phyloP scores from a whole-genome alignment of 805 yeast genomes.

The Schwanniomyces polymorphus region DNA sequence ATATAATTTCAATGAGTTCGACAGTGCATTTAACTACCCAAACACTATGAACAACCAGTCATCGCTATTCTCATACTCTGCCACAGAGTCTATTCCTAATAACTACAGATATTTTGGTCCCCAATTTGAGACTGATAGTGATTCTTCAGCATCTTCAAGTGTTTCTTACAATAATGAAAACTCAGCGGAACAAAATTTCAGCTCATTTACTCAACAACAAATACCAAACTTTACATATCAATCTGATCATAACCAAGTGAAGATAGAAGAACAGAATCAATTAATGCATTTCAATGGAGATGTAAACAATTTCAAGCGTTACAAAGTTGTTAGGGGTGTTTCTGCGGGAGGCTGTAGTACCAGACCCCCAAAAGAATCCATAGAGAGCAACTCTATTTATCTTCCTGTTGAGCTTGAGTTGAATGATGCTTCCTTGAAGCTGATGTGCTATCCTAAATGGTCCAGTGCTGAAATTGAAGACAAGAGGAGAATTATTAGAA shows the following conservation, averaged over 20 bases:
- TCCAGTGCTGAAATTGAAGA: conserved; percentile 44
- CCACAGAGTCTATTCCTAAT: background rate
- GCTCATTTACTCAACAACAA: background rate
- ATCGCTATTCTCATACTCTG: conserved; percentile 4
- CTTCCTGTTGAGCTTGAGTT: conserved; percentile 51
- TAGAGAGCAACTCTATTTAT: conserved; percentile 25
- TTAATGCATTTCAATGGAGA: background rate
- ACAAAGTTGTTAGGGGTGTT: conserved; percentile 54
- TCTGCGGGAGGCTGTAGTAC: conserved; percentile 59
- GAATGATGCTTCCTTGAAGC: conserved; percentile 44
- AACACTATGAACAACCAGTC: background rate
- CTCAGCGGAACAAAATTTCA: background rate
- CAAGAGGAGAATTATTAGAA: conserved; percentile 55
- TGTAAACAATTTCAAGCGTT: conserved; percentile 16
- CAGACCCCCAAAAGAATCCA: conserved; percentile 50
- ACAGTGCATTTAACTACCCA: background rate
- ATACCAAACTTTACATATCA: background rate
- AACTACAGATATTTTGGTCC: background rate
- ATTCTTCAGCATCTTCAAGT: background rate
- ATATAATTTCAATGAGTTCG: background rate
- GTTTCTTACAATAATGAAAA: background rate
- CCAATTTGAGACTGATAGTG: background rate
- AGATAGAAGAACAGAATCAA: background rate
- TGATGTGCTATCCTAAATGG: conserved; percentile 56
- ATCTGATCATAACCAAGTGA: background rate